Conservation (phyloP, 106 monocot genomes). For the Dendrobium huoshanense region DNA sequence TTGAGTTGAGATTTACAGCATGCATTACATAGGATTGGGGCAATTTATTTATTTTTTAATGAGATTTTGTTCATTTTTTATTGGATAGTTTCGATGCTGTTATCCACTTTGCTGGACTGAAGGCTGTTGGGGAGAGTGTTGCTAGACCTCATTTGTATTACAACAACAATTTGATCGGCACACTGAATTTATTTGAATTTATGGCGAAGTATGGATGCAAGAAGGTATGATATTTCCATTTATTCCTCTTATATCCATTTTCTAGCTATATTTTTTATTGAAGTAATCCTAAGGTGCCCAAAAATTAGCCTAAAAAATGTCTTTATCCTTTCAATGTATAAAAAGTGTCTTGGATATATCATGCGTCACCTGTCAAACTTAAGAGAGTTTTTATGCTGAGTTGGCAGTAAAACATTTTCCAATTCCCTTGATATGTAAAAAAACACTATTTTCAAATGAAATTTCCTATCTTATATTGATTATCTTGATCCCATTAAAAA, state of each 20-base stretch:
- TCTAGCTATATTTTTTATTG: background rate
- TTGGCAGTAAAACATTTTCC: background rate
- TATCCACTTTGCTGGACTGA: constrained; percentile 44
- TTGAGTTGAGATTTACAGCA: too few species aligned
- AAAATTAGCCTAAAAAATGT: background rate
- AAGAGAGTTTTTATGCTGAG: background rate
- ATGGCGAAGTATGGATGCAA: constrained; percentile 78
- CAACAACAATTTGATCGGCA: constrained; percentile 67
- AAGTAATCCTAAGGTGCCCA: background rate
- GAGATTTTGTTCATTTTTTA: background rate
- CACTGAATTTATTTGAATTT: constrained; percentile 63
- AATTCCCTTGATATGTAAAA: too few species aligned
- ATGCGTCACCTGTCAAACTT: background rate
- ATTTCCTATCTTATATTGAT: background rate
- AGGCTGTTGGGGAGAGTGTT: constrained; percentile 59
- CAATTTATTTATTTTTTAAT: background rate
- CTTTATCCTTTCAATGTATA: background rate
- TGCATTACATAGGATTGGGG: too few species aligned
- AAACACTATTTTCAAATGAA: background rate
- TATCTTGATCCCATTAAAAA: background rate
- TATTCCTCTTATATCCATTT: background rate
- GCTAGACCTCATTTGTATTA: constrained; percentile 69
- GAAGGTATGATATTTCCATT: constrained; percentile 36
- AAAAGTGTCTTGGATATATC: background rate
- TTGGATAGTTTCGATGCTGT: constrained; percentile 39